These are phyloP conservation scores for Chamaecyparis obtusa DNA, from an alignment of 75 land plant species.

Conservation along the genomic window DNA sequence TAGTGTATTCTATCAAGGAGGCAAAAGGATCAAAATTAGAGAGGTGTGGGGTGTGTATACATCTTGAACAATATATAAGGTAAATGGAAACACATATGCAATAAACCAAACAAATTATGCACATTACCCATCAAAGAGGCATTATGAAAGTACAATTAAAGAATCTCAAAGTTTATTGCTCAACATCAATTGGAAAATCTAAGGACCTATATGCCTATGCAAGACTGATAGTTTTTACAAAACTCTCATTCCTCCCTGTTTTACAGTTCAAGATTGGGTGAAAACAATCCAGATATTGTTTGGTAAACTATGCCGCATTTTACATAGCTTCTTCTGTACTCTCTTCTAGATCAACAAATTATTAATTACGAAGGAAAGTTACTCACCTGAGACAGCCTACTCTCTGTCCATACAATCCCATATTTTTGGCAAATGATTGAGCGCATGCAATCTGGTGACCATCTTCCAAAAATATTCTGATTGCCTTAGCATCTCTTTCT, in stretches of 20 bases:
- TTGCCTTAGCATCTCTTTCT: slow-evolving; percentile 80
- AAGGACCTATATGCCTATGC: neutral
- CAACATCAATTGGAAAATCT: neutral
- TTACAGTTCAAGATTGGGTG: neutral
- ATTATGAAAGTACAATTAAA: neutral
- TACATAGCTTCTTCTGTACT: neutral
- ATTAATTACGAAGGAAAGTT: neutral
- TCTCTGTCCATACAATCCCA: slow-evolving; percentile 98
- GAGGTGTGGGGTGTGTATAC: neutral
- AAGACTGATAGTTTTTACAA: neutral
- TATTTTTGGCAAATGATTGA: slow-evolving; percentile 94
- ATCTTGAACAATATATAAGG: neutral
- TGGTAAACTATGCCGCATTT: neutral
- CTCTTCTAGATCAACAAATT: neutral
- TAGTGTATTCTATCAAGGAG: too few relatives aligned
- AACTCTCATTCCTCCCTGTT: neutral
- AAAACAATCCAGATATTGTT: neutral
- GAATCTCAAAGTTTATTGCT: neutral
- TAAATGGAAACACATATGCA: neutral
- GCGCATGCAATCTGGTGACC: slow-evolving; percentile 85
- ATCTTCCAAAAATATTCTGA: slow-evolving; percentile 83
- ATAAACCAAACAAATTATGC: neutral
- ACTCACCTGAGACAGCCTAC: slow-evolving; percentile 83
- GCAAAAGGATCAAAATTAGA: too few relatives aligned
- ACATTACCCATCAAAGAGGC: neutral